Base-by-base conservation (phyloP, 495 filamentous ascomycete species). In the Trichoderma orchidacearum region DNA sequence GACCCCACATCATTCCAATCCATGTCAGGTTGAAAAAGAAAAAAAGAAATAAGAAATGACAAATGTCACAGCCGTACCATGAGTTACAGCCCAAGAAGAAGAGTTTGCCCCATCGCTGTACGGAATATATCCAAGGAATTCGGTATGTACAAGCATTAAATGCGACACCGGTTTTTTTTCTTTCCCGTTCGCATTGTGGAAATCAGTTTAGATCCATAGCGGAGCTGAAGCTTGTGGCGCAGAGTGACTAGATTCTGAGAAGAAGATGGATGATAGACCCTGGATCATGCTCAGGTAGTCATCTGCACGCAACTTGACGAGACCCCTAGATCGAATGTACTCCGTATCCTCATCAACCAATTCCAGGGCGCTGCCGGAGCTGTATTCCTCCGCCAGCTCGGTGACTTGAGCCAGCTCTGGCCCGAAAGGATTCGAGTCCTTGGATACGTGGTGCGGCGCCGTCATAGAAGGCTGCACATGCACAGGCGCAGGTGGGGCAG, bases 231-330 rank as follows among this genome's bases (percentile, higher is more conserved):
- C 55, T 11, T 25, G 25, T 25, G 48, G 23, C 25, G 29, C 38
- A n/a, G 11, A 25, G 31, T 56, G 52, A 31, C 56, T 41, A n/a
- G 45, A 38, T 29, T 58, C 31, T 30, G 61, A 55, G 54, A 75
- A 72, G 59, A 75, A 72, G 30, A 59, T 70, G 29, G 64, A 59
- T 32, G 85, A 85, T 6, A 93, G 71, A 23, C 80, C 80, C 59
- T 85, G 75, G 57, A 98, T 86, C 70, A 96, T 93, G 55, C 70
- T 71, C 55, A 91, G 70, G 68, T 98, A 98, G 65, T 96, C 93
- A 18, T 85, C 79, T 12, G 85, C 88, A 12, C 76, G 75, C 66
- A 91, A 90, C 63, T 84, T 87, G 64, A 73, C 75, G 5, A 96
- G 74, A 12, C 89, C 90, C 51, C 77, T 80, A 28, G 75, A 72